Evolutionary conservation across 2,329 filamentous ascomycete genomes (phyloP).

Genomic region (Fusarium sacchari): DNA sequence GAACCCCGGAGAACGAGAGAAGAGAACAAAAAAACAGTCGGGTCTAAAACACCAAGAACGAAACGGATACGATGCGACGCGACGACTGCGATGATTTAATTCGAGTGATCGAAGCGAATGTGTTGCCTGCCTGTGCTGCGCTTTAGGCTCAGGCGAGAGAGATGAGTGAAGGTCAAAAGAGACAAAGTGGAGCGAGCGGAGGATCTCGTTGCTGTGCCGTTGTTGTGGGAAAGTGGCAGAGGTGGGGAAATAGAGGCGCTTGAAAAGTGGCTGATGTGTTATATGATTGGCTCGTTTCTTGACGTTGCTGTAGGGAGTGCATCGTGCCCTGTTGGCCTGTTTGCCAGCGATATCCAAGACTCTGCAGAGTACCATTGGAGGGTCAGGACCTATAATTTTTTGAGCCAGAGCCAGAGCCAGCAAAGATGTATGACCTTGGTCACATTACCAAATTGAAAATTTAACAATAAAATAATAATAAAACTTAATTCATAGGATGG

Average conservation of each 20-base stretch:
- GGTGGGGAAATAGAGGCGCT: slow-evolving; percentile 1
- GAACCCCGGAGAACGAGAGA: not conserved
- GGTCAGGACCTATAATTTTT: not conserved
- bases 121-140: slow-evolving; percentile 31
- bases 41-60: slow-evolving; percentile 8
- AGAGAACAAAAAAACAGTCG: not conserved
- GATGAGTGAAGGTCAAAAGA: slow-evolving; percentile 23
- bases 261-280: slow-evolving; percentile 14
- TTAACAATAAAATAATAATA: too few species aligned
- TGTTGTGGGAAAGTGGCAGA: slow-evolving; percentile 27
- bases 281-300: slow-evolving; percentile 16
- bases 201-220: slow-evolving; percentile 41
- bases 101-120: slow-evolving; percentile 27
- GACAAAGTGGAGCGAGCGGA: slow-evolving; percentile 24
- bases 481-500: not conserved
- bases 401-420: not conserved
- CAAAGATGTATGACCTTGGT: not conserved
- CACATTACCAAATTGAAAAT: not conserved
- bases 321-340: slow-evolving; percentile 8
- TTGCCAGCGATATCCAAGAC: not conserved
- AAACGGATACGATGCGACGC: not conserved
- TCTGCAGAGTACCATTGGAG: not conserved
- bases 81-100: slow-evolving; percentile 10
- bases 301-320: slow-evolving; percentile 29
- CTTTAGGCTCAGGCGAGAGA: slow-evolving; percentile 12